Base-by-base conservation (phyloP, 371 early-diverging fungal species). In the Mucor circinelloides region DNA sequence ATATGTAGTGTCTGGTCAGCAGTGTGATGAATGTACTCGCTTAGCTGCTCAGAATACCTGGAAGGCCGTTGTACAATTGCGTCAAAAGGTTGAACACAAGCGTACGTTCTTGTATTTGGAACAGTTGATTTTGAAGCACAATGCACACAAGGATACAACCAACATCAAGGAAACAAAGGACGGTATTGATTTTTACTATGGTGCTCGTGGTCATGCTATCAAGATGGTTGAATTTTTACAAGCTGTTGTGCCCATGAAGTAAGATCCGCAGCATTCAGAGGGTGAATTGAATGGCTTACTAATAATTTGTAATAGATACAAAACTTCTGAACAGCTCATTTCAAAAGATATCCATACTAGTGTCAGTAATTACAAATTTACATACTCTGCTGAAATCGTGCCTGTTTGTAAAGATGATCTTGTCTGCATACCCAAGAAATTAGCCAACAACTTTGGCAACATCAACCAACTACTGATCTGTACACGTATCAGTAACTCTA, bases 381-480 rank as follows among this genome's bases (percentile, higher is more conserved):
- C 99, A 38, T 84, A 84, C 38, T 84, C 84, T 46, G 90, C 97
- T 23, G 99, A 99, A 83, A 88, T 99, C 69, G 91, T 94, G 31
- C 99, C 99, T 17, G 84, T 99, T 44, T 98, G 99, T 89, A 94
- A 93, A 82, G 99, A 99, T 78, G 99, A 99, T 85, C 76, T 99
- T 59, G 85, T 99, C 6, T 93, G 91, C 66, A 80, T 99, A 69
- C 93, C 96, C 21, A 75, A 84, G 31, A 96, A 95, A 76, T 61
- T 95, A 17, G 95, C 98, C 54, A 89, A 93, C 65, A 74, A 87
- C 28, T 77, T 96, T 64, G 95, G 96, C 52, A 91, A 93, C 74
- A 94, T 98, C 34, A 82, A 84, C 67, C 96, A 92, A 60, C 81
- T 98, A 60, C 87, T 90, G 12, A 71, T 97, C 55, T 93, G 94